Evolutionary conservation across 2,329 filamentous ascomycete genomes (phyloP).

Genomic region (Clonostachys rosea): DNA sequence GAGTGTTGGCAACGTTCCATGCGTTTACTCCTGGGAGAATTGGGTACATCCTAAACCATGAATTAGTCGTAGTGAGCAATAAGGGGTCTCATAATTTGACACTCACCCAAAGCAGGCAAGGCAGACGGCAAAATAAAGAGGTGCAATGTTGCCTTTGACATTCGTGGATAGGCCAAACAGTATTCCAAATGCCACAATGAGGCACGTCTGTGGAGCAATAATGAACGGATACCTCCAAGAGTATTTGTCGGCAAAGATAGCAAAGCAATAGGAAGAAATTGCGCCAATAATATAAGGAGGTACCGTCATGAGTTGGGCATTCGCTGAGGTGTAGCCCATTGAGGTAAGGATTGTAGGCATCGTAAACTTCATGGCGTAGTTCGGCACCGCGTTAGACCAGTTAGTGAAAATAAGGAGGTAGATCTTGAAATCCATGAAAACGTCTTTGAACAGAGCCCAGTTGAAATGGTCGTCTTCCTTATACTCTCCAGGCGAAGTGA

Average conservation of each 20-base stretch:
- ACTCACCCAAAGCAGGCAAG: constrained; percentile 25
- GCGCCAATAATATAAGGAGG: constrained; percentile 28
- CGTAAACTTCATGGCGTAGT: constrained; percentile 24
- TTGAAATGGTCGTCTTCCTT: constrained; percentile 22
- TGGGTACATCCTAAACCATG: constrained; percentile 28
- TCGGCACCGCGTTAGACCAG: constrained; percentile 32
- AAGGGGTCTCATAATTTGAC: too few relatives aligned
- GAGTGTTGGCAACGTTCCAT: constrained; percentile 33
- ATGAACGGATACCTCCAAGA: constrained; percentile 33
- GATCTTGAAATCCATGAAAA: constrained; percentile 41
- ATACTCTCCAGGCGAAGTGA: constrained; percentile 11
- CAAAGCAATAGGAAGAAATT: constrained; percentile 20
- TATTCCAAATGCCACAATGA: constrained; percentile 27
- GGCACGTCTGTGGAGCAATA: constrained; percentile 19
- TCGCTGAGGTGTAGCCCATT: constrained; percentile 30
- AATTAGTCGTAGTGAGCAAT: neutral
- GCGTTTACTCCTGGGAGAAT: constrained; percentile 32
- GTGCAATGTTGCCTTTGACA: constrained; percentile 29
- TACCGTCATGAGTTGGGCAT: constrained; percentile 23
- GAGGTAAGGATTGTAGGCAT: constrained; percentile 31
- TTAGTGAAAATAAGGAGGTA: constrained; percentile 33
- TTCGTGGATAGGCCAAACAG: constrained; percentile 26
- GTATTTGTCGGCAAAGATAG: constrained; percentile 26
- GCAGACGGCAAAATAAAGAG: constrained; percentile 37
- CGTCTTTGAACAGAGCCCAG: constrained; percentile 23